phyloP scores from a whole-genome alignment of 306 rosid genomes.

The Ceratonia siliqua region DNA sequence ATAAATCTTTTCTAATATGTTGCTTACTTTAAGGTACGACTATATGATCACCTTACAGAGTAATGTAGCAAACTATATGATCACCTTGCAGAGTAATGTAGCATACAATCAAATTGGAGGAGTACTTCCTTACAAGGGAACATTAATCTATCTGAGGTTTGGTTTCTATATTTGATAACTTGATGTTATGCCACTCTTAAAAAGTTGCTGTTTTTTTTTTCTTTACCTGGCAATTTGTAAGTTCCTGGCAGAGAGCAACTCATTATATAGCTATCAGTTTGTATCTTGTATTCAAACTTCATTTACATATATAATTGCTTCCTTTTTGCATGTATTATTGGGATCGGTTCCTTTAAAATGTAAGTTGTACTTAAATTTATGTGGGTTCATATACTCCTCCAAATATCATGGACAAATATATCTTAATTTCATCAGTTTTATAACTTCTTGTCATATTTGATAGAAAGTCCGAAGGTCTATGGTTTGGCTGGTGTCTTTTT shows the following conservation, averaged over 20 bases:
- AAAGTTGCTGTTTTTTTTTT: conserved; percentile 23
- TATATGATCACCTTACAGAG: conserved; percentile 32
- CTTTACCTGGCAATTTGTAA: conserved; percentile 28
- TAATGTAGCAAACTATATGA: conserved; percentile 28
- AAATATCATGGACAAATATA: not conserved
- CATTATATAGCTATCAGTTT: conserved; percentile 21
- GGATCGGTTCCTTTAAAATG: conserved; percentile 16
- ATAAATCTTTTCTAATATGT: not conserved
- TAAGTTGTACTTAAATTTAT: not conserved
- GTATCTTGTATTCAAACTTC: conserved; percentile 27
- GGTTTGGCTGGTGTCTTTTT: not conserved
- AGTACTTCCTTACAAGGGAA: conserved; percentile 27
- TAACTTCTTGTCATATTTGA: too few relatives aligned
- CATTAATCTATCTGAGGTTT: conserved; percentile 31
- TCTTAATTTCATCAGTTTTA: too few relatives aligned
- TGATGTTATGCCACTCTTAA: conserved; percentile 12
- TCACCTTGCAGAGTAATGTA: conserved; percentile 40
- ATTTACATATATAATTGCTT: not conserved
- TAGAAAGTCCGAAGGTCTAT: not conserved
- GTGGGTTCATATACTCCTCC: not conserved
- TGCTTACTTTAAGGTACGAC: not conserved
- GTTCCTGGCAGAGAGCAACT: not conserved
- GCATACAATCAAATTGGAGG: conserved; percentile 37
- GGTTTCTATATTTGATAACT: conserved; percentile 26
- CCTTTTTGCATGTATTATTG: conserved; percentile 18